A percentile compares a stretch with the other conserved stretches of the same genome.
Conservation (phyloP, 345 rosid species). For the Eutrema yunnanense region DNA sequence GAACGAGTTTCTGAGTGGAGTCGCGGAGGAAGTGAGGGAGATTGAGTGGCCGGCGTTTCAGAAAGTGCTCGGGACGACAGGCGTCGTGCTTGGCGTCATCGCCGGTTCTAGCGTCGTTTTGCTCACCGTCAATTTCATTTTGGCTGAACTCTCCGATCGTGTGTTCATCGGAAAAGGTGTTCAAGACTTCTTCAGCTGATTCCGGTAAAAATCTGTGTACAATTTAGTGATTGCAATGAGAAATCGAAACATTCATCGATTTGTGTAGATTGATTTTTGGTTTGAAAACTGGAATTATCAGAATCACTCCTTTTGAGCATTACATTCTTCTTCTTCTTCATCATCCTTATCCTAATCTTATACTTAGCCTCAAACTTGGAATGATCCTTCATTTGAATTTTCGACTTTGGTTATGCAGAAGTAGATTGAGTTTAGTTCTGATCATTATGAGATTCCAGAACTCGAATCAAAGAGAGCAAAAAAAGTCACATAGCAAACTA, state of each 20-base stretch:
- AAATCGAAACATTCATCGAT: not conserved
- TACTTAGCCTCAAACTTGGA: slow-evolving; percentile 56
- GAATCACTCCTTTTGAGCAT: slow-evolving; percentile 43
- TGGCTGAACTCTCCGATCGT: slow-evolving; percentile 84
- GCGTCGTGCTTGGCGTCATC: slow-evolving; percentile 84
- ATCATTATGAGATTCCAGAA: not conserved
- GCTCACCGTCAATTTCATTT: slow-evolving; percentile 81
- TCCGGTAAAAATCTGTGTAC: not conserved
- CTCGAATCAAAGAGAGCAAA: not conserved
- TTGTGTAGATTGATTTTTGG: not conserved
- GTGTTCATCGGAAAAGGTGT: slow-evolving; percentile 77
- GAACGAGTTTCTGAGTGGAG: slow-evolving; percentile 52
- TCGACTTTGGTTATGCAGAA: slow-evolving; percentile 61
- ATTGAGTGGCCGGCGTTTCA: slow-evolving; percentile 95
- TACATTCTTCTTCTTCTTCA: slow-evolving; percentile 42
- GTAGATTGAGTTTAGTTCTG: slow-evolving; percentile 57
- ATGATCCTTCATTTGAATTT: slow-evolving; percentile 61
- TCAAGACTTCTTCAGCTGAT: slow-evolving; percentile 75
- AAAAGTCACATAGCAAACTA: not conserved
- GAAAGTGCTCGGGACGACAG: slow-evolving; percentile 76
- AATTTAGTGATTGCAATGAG: not conserved
- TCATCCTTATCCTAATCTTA: slow-evolving; percentile 53
- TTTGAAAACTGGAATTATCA: not conserved
- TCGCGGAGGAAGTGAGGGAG: slow-evolving; percentile 74
- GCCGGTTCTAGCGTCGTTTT: slow-evolving; percentile 88